Percentiles rank a stretch among this genome's conserved stretches.
These are phyloP conservation scores for Xylaria flabelliformis DNA, from an alignment of 495 filamentous ascomycete species.

Conservation along the genomic window DNA sequence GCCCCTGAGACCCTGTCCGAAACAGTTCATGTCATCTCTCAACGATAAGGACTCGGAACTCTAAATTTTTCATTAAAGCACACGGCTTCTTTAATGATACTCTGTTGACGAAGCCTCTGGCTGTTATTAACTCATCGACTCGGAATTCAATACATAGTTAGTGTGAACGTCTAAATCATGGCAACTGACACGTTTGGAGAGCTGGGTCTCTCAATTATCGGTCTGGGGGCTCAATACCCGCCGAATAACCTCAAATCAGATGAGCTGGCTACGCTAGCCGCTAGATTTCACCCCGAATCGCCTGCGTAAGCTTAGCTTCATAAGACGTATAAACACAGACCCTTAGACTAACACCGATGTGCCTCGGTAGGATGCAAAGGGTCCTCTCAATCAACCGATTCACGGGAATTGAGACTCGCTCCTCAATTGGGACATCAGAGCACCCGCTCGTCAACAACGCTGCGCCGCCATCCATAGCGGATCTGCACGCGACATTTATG, in stretches of 20 bases:
- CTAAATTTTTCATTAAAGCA: neutral
- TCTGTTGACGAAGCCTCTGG: neutral
- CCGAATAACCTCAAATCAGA: constrained; percentile 50
- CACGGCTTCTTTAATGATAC: neutral
- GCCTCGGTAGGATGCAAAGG: constrained; percentile 55
- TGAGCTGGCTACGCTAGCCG: constrained; percentile 49
- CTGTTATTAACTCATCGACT: neutral
- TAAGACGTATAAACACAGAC: neutral
- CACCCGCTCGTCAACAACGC: constrained; percentile 62
- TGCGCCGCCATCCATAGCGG: constrained; percentile 59
- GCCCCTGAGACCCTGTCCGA: constrained; percentile 14
- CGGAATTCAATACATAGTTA: neutral
- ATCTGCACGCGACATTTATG: constrained; percentile 61
- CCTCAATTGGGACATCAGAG: constrained; percentile 63
- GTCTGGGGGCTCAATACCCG: constrained; percentile 58
- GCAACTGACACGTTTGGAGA: constrained; percentile 39
- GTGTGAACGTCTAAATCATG: constrained; percentile 23
- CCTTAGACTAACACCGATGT: constrained; percentile 18
- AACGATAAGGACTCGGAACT: neutral
- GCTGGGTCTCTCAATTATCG: constrained; percentile 58
- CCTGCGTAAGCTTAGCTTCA: constrained; percentile 50
- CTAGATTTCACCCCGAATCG: constrained; percentile 56
- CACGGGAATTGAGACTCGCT: constrained; percentile 68
- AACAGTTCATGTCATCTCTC: constrained; percentile 20
- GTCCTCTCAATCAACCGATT: constrained; percentile 67